These are phyloP conservation scores for Yarrowia deformans DNA, from an alignment of 805 yeast genomes.

Conservation along the genomic window DNA sequence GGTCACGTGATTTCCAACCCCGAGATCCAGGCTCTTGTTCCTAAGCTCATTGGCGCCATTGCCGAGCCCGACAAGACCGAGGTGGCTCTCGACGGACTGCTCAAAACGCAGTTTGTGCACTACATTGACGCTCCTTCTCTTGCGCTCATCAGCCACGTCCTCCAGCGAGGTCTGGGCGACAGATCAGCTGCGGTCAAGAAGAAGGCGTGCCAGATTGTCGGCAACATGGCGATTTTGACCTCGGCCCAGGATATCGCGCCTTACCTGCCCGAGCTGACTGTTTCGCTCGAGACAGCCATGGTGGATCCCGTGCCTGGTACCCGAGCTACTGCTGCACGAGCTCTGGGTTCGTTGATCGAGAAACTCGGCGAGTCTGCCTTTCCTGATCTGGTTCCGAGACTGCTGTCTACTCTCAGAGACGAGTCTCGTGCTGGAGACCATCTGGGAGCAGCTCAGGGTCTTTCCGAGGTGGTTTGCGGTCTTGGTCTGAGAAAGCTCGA, in stretches of 20 bases:
- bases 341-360: constrained; percentile 94
- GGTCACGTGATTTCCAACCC: constrained; percentile 98
- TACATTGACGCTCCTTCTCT: constrained; percentile 98
- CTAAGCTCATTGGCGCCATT: constrained; percentile 85
- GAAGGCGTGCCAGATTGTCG: constrained; percentile 97
- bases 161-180: constrained; percentile 93
- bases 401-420: constrained; percentile 77
- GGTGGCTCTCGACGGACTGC: constrained; percentile 81
- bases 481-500: constrained; percentile 87
- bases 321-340: constrained; percentile 96
- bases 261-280: constrained; percentile 76
- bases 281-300: constrained; percentile 90
- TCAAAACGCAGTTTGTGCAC: constrained; percentile 93
- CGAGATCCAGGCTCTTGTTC: constrained; percentile 91
- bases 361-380: constrained; percentile 94
- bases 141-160: constrained; percentile 92
- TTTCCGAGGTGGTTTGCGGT: constrained; percentile 92
- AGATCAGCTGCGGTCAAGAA: constrained; percentile 92
- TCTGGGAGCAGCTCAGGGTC: constrained; percentile 96
- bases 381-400: constrained; percentile 87
- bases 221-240: constrained; percentile 96
- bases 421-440: constrained; percentile 85
- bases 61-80: constrained; percentile 97
- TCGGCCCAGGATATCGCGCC: constrained; percentile 86
- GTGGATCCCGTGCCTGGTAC: constrained; percentile 98